Conservation (phyloP, 306 rosid species). For the Medicago truncatula region MtrunA17r5.0-ANR NC_053046.1:36228001-36228500, state of each 20-base stretch:
- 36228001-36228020: neutral
- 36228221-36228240: slow-evolving; percentile 1
- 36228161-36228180: slow-evolving; percentile 10
- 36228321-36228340: neutral
- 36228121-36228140: slow-evolving; percentile 9
- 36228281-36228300: neutral
- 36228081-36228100: neutral
- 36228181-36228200: neutral
- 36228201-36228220: neutral
- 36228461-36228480: no score
- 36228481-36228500: no score
- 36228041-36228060: neutral
- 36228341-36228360: no score
- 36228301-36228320: neutral
- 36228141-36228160: slow-evolving; percentile 9
- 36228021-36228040: neutral
- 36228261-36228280: neutral
- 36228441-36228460: no score
- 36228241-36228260: neutral
- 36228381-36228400: neutral
- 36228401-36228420: neutral
- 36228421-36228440: no score
- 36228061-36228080: neutral
- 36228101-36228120: neutral
- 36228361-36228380: neutral